Conservation (phyloP, 2,329 filamentous ascomycete species). For the Fusarium nematophilum region DNA sequence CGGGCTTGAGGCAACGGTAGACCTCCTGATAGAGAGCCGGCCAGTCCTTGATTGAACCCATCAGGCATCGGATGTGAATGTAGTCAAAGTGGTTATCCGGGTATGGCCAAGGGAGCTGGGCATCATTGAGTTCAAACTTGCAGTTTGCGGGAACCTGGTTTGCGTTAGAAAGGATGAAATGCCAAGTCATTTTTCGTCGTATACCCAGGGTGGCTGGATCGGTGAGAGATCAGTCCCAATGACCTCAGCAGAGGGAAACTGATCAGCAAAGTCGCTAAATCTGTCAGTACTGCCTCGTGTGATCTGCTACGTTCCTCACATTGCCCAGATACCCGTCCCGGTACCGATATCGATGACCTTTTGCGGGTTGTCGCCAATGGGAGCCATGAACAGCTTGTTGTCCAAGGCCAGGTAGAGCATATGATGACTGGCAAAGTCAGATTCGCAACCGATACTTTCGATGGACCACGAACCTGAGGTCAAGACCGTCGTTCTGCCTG, state of each 20-base stretch:
- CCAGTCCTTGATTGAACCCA: conserved; percentile 67
- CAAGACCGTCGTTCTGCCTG: conserved; percentile 40
- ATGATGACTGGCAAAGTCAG: conserved; percentile 22
- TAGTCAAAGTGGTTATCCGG: conserved; percentile 61
- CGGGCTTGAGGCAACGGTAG: conserved; percentile 64
- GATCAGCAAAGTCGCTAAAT: conserved; percentile 59
- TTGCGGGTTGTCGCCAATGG: conserved; percentile 7
- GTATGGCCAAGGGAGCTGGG: conserved; percentile 44
- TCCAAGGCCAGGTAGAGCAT: conserved; percentile 28
- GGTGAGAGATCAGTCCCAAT: conserved; percentile 66
- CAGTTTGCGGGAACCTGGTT: conserved; percentile 58
- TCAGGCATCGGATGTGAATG: conserved; percentile 67
- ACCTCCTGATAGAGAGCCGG: conserved; percentile 62
- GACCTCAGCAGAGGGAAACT: conserved; percentile 56
- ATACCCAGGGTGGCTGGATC: conserved; percentile 65
- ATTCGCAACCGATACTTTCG: not conserved
- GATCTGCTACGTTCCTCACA: conserved; percentile 45
- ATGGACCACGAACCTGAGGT: conserved; percentile 27
- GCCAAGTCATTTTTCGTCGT: not conserved
- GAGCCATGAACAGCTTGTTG: conserved; percentile 15
- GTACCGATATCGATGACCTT: conserved; percentile 62
- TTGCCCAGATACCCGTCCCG: conserved; percentile 67
- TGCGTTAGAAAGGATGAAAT: conserved; percentile 54
- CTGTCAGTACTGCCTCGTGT: not conserved
- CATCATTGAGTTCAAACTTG: conserved; percentile 53